These are phyloP conservation scores for Trametes sp. DNA, from an alignment of 1,284 basidiomycete species.

Conservation along the genomic window DNA sequence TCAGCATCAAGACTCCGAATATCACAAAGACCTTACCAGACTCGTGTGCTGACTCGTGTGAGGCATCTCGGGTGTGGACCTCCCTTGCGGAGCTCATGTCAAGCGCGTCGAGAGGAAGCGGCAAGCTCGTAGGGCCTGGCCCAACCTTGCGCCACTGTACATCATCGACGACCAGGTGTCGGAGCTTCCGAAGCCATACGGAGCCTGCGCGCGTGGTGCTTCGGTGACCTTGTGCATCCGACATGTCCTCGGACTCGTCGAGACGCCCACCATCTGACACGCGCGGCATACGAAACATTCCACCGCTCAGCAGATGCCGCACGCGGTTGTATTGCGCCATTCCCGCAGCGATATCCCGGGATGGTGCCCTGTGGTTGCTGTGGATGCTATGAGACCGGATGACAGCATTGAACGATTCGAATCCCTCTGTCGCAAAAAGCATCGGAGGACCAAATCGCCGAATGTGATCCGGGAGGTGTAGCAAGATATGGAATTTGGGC, in stretches of 20 bases:
- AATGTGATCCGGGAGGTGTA: constrained; percentile 37
- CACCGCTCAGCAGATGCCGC: constrained; percentile 48
- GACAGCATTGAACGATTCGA: constrained; percentile 56
- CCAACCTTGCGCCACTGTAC: background rate
- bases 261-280: too few relatives aligned
- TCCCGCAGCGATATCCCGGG: constrained; percentile 48
- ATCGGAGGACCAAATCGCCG: constrained; percentile 38
- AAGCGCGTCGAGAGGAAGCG: too few relatives aligned
- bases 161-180: background rate
- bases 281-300: background rate
- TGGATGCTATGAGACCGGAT: constrained; percentile 50
- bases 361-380: constrained; percentile 52
- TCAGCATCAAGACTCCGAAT: background rate
- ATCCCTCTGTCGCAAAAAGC: constrained; percentile 48
- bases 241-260: too few relatives aligned
- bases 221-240: too few relatives aligned
- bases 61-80: too few relatives aligned
- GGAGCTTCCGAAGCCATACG: background rate
- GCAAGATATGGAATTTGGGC: constrained; percentile 41
- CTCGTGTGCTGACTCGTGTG: too few relatives aligned
- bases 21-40: too few relatives aligned
- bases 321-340: constrained; percentile 46
- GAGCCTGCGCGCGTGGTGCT: background rate
- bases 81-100: too few relatives aligned
- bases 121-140: background rate